Percentiles rank a stretch among this genome's conserved stretches.
These are phyloP conservation scores for Peniophora sp. DNA, from an alignment of 1,284 basidiomycete genomes.

Conservation along the genomic window DNA sequence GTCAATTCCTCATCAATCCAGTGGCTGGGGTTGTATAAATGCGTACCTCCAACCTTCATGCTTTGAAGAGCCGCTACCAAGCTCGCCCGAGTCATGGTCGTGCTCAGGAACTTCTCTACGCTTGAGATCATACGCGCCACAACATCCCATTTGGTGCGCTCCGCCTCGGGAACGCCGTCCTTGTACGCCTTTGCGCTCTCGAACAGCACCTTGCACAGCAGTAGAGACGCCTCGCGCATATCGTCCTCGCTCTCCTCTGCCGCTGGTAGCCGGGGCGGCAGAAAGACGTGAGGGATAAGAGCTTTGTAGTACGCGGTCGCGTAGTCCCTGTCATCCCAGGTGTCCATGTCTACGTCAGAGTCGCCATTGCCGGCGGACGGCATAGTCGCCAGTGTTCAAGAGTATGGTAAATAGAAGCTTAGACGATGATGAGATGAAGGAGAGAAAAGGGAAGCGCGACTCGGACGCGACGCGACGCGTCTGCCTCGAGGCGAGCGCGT, in stretches of 20 bases:
- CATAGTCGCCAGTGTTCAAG: no score
- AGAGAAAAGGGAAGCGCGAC: no score
- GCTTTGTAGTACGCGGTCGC: neutral
- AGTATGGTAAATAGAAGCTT: no score
- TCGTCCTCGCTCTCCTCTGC: neutral
- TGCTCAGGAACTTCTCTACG: neutral
- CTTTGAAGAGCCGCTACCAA: neutral
- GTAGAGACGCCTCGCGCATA: neutral
- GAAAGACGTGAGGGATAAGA: conserved; percentile 23
- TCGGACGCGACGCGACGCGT: no score
- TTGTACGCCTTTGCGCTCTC: conserved; percentile 2
- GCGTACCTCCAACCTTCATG: neutral
- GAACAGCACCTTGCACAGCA: neutral
- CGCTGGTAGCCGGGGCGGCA: conserved; percentile 30
- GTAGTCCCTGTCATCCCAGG: neutral
- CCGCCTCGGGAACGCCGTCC: neutral
- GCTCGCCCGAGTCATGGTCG: neutral
- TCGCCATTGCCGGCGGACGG: no score
- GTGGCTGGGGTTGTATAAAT: neutral
- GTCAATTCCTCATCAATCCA: neutral
- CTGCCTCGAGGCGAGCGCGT: no score
- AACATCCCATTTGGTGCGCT: neutral
- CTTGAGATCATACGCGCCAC: neutral
- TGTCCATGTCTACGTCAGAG: neutral
- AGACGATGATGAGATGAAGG: no score